Base-by-base conservation (phyloP, 345 rosid genomes). In the Anastatica hierochuntica region DNA sequence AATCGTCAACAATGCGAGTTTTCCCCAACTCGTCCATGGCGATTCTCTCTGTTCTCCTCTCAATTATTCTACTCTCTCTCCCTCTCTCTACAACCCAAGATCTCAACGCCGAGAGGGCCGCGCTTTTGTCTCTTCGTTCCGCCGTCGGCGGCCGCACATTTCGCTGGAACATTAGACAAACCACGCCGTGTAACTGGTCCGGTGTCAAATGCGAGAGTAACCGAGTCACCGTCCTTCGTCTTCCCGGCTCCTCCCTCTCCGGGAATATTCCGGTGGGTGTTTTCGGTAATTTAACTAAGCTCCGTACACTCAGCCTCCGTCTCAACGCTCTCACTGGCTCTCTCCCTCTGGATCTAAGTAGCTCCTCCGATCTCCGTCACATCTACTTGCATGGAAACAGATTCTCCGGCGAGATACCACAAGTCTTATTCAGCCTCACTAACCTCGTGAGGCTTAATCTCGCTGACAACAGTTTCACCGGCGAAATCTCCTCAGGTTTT, bases 261-360 rank as follows among this genome's bases (percentile, higher is more conserved):
- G 97, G 99, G 2, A 27, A 69, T 10, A 70, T 94, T 13, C 97
- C 95, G 0, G 14, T 38, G 24, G 97, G 90, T 39, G 59, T 88
- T 60, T 74, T 94, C 46, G 78, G 84, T 8, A 88, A 94, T 67
- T 64, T 94, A 50, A 85, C 99, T 0, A 53, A 69, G 31, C 86
- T 94, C 39, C 85, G 82, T 5, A 80, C 87, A 4, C 74, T 94
- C 21, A 88, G 97, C 30, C 83, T 94, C 58, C 90, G 99, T n/a
- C 67, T 85, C 62, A 94, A 94, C 59, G 39, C 82, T 0, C 74
- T 94, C 2, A 46, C 74, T 4, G 94, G 95, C 4, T 21, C 60
- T 8, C 72, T 85, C 7, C 99, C 99, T 29, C 6, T 74, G 43
- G 99, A 94, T 79, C 97, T 94, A 31, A 78, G 72, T 15, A 49